Evolutionary conservation across 352 stramenopile species (phyloP).

Genomic region (Phytophthora pisi): DNA sequence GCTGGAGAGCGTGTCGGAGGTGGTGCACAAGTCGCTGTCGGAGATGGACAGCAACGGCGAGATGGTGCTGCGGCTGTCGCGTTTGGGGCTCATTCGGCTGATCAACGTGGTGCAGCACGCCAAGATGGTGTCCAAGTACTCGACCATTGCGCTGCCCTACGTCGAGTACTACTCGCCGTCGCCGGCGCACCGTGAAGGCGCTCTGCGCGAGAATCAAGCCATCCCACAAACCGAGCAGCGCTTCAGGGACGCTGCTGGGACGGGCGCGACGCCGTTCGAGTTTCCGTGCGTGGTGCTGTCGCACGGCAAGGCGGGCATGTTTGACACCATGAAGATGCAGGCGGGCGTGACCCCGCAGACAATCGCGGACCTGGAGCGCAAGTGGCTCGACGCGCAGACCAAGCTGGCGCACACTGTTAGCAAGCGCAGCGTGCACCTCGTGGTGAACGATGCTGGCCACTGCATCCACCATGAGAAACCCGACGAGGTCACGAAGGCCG

Average conservation of each 20-base stretch:
- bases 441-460: constrained; percentile 63
- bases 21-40: constrained; percentile 53
- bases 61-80: constrained; percentile 57
- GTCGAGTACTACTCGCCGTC: constrained; percentile 72
- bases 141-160: constrained; percentile 52
- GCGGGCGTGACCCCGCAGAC: constrained; percentile 44
- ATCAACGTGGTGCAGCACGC: constrained; percentile 68
- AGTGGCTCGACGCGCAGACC: constrained; percentile 71
- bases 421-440: constrained; percentile 47
- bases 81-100: constrained; percentile 69
- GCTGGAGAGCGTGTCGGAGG: constrained; percentile 68
- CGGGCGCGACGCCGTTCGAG: constrained; percentile 29
- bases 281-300: constrained; percentile 80
- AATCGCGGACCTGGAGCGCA: constrained; percentile 58
- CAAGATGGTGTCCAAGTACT: constrained; percentile 65
- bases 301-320: constrained; percentile 69
- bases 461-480: constrained; percentile 80
- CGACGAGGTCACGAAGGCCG: constrained; percentile 55
- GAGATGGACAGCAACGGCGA: constrained; percentile 70
- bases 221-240: constrained; percentile 65
- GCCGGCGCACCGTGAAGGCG: constrained; percentile 64
- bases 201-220: constrained; percentile 58
- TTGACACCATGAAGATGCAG: constrained; percentile 70
- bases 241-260: constrained; percentile 44
- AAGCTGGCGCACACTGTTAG: constrained; percentile 56